Percentiles rank a stretch among this genome's conserved stretches.
These are phyloP conservation scores for Fraxinus latifolia DNA, from an alignment of 305 asterid genomes.

Conservation along the genomic window DNA sequence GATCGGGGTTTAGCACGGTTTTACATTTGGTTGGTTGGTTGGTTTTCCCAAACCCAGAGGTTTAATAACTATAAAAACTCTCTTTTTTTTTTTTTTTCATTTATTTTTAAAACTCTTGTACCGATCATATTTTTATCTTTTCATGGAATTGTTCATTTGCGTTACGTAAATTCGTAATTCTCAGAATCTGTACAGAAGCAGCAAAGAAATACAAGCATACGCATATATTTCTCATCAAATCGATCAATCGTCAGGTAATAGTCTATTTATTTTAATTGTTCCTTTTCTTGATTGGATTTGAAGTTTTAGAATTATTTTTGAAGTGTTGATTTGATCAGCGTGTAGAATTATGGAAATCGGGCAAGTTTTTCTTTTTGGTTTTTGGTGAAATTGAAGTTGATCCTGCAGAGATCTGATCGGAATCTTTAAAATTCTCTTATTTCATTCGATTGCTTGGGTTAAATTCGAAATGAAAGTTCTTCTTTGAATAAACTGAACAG, in stretches of 20 bases:
- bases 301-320: neutral
- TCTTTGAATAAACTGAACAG: constrained; percentile 3
- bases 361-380: neutral
- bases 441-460: constrained; percentile 13
- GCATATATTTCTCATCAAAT: constrained; percentile 1
- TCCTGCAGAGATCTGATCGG: constrained; percentile 46
- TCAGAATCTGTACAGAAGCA: constrained; percentile 17
- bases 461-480: constrained; percentile 19
- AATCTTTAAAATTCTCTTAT: constrained; percentile 7
- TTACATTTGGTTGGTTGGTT: constrained; percentile 28
- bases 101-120: neutral
- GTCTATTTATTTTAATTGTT: neutral
- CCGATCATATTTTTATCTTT: neutral
- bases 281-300: constrained; percentile 12
- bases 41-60: constrained; percentile 58
- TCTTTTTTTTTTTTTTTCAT: neutral
- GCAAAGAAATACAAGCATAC: constrained; percentile 14
- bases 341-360: constrained; percentile 6
- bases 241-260: constrained; percentile 39
- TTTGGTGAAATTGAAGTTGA: constrained; percentile 29
- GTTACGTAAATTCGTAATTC: constrained; percentile 33
- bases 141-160: constrained; percentile 23
- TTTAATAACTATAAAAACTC: constrained; percentile 23
- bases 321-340: constrained; percentile 23
- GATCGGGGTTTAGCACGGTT: constrained; percentile 49